Evolutionary conservation across 176 grass and related monocot species (phyloP), one percentile per base, ranked within the genome.

Genomic region (Calamus simplicifolius): DNA sequence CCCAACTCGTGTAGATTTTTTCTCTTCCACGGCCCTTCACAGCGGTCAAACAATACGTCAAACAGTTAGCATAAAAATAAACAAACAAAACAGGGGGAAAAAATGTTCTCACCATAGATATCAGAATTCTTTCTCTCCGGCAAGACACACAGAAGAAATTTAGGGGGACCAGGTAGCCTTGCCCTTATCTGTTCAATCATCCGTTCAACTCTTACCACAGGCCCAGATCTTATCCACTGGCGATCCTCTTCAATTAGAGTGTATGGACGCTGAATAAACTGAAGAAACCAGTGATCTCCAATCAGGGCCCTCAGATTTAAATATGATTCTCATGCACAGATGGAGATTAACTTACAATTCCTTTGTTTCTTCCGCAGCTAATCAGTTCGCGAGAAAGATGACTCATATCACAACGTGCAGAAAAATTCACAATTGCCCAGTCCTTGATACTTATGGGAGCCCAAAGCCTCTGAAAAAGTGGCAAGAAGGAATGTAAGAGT

Each of bases 381-480:
- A 90, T 81, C 55, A 96, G 63, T 5, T 96, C 83, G 70, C 83
- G 77, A 81, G 86, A 90, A 16, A 96, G 75, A 62, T 77, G 61
- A 74, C 82, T 87, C 77, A 90, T 84, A 70, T 96, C 86, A 85
- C 86, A 81, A 27, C 80, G 83, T 68, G 91, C 74, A 51, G 90
- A 95, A 68, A 95, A 95, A 80, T 95, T 95, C 52, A 85, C 86
- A 70, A 95, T 87, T 28, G 85, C 86, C 90, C 90, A 95, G 3
- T 54, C 57, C 35, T 84, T 77, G 70, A 95, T 95, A 63, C 53
- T 81, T 51, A 84, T 70, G 7, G 91, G 86, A 16, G 68, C 61
- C 21, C 68, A 79, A 25, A 96, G 67, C 61, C 61, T 96, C 91
- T 96, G 75, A 56, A 76, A 58, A 3, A 35, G 17, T 49, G 12